These are phyloP conservation scores for Elsinoe perseae DNA, from an alignment of 2,329 filamentous ascomycete genomes.

Conservation along the genomic window DNA sequence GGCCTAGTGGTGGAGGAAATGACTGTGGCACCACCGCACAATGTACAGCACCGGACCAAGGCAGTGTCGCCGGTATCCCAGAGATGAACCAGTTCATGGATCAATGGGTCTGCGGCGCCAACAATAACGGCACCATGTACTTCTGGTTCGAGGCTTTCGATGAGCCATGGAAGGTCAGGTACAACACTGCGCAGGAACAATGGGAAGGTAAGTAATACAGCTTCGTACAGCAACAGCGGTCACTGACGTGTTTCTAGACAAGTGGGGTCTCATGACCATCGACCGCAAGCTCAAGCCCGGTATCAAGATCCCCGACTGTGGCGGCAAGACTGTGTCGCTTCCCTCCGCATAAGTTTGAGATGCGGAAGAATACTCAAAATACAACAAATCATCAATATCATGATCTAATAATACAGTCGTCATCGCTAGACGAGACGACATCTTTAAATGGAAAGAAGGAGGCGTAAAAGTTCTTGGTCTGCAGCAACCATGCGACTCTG, in stretches of 20 bases:
- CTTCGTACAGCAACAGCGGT: conserved; percentile 20
- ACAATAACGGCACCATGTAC: conserved; percentile 79
- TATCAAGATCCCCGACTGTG: conserved; percentile 79
- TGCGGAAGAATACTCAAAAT: background rate
- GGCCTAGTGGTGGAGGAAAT: conserved; percentile 76
- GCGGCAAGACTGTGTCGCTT: conserved; percentile 51
- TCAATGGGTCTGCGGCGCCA: conserved; percentile 72
- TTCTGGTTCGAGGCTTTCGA: conserved; percentile 98
- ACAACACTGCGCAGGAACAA: conserved; percentile 8
- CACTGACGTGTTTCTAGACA: conserved; percentile 71
- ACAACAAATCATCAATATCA: background rate
- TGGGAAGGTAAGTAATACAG: conserved; percentile 14
- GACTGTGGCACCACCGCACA: conserved; percentile 54
- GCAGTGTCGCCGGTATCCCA: conserved; percentile 67
- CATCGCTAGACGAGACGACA: conserved; percentile 5
- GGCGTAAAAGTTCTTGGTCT: conserved; percentile 4
- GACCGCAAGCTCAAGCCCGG: conserved; percentile 76
- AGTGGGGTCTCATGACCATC: conserved; percentile 88
- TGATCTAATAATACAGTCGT: conserved; percentile 6
- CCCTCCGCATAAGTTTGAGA: background rate
- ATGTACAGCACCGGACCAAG: conserved; percentile 51
- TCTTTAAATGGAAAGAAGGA: background rate
- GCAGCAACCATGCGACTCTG: background rate
- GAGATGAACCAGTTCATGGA: conserved; percentile 82
- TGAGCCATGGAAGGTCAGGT: conserved; percentile 78